phyloP scores from a whole-genome alignment of 148 eudicot genomes.

The Rhododendron ovatum region DNA sequence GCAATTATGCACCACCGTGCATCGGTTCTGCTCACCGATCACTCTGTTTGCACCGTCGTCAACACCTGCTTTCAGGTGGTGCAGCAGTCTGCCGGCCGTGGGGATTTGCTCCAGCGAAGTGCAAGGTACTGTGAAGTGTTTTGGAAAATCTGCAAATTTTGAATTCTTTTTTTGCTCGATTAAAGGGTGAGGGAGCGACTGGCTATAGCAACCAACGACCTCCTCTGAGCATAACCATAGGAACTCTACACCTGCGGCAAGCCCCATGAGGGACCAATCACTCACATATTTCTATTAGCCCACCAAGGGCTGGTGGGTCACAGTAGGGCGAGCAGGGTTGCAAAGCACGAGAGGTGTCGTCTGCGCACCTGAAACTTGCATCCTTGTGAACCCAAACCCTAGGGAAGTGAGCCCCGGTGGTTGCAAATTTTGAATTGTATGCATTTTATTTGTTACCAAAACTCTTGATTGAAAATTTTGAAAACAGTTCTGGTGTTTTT shows the following conservation, averaged over 20 bases:
- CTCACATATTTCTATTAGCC: too few relatives aligned
- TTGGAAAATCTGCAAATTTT: background rate
- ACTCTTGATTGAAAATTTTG: too few relatives aligned
- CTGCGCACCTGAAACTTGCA: too few relatives aligned
- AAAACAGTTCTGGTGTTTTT: too few relatives aligned
- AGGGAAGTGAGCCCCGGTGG: too few relatives aligned
- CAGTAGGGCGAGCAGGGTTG: too few relatives aligned
- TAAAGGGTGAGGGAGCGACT: background rate
- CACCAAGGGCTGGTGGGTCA: too few relatives aligned
- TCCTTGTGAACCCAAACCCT: too few relatives aligned
- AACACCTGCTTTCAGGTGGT: constrained; percentile 82
- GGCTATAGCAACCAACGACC: background rate
- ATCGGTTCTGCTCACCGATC: constrained; percentile 52
- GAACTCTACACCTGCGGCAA: background rate
- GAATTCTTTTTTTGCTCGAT: background rate
- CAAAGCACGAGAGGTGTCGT: too few relatives aligned
- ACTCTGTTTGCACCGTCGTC: constrained; percentile 65
- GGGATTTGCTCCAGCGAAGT: constrained; percentile 62
- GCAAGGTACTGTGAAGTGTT: constrained; percentile 27
- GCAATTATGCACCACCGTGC: constrained; percentile 58
- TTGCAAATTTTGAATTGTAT: too few relatives aligned
- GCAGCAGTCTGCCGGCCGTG: constrained; percentile 53
- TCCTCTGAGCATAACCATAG: background rate
- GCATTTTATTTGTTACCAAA: too few relatives aligned
- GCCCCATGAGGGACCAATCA: background rate